A percentile compares a stretch with the other conserved stretches of the same genome.
phyloP scores from a whole-genome alignment of 495 filamentous ascomycete genomes.

The Penicillium goetzii region DNA sequence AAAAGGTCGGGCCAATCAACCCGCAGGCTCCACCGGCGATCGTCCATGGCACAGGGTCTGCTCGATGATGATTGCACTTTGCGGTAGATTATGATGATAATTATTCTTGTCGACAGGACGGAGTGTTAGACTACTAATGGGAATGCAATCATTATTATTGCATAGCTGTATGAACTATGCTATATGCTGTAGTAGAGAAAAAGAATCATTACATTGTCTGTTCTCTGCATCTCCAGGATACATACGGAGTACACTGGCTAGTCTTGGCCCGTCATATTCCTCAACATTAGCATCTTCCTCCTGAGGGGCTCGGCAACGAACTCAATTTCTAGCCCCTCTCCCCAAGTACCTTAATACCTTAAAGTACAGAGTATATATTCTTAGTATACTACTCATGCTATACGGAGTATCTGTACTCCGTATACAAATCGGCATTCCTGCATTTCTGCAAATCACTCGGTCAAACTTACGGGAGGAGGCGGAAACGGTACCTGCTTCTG shows the following conservation, averaged over 20 bases:
- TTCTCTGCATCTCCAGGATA: too few relatives aligned
- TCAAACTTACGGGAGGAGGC: conserved; percentile 1
- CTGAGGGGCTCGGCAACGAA: conserved; percentile 2
- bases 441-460: neutral
- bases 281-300: neutral
- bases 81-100: too few relatives aligned
- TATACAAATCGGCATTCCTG: neutral
- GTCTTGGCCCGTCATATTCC: neutral
- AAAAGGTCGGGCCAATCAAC: conserved; percentile 5
- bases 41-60: conserved; percentile 27
- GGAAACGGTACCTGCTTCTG: conserved; percentile 27
- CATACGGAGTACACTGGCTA: too few relatives aligned
- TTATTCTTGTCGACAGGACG: too few relatives aligned
- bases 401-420: neutral
- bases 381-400: neutral
- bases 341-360: neutral
- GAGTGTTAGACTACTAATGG: neutral
- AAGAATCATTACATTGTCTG: too few relatives aligned
- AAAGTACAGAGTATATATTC: neutral
- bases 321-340: conserved; percentile 6
- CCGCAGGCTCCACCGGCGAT: conserved; percentile 29
- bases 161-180: too few relatives aligned
- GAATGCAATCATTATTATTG: neutral
- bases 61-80: conserved; percentile 30
- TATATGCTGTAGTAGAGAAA: neutral